These are phyloP conservation scores for Elaeis oleifera DNA, from an alignment of 202 grass and related monocot species.

Conservation along the genomic window DNA sequence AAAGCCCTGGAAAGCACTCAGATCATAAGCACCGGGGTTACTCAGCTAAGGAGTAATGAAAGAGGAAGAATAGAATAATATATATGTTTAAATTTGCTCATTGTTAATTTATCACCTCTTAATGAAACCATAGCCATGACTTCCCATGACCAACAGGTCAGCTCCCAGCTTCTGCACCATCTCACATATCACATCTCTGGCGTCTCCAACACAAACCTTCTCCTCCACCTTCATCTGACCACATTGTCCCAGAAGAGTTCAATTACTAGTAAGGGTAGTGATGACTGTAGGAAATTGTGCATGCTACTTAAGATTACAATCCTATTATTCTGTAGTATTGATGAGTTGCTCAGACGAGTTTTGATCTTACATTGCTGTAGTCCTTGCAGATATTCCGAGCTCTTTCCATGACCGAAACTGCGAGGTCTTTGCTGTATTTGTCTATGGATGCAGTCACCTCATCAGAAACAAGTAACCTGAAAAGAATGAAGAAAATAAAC, in stretches of 20 bases:
- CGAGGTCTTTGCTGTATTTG: constrained; percentile 21
- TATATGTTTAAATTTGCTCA: too few relatives aligned
- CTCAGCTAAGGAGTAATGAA: too few relatives aligned
- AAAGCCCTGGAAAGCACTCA: constrained; percentile 32
- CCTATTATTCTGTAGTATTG: too few relatives aligned
- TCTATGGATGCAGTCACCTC: constrained; percentile 16
- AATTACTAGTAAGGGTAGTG: too few relatives aligned
- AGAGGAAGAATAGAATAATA: too few relatives aligned
- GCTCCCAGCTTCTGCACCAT: too few relatives aligned
- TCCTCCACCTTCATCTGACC: constrained; percentile 36
- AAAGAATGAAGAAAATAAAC: background rate
- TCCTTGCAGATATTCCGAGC: constrained; percentile 29
- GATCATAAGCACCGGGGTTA: background rate
- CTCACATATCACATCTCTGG: too few relatives aligned
- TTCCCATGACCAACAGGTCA: background rate
- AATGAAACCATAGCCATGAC: constrained; percentile 46
- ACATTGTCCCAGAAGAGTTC: too few relatives aligned
- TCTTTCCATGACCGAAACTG: constrained; percentile 22
- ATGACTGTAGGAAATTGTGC: too few relatives aligned
- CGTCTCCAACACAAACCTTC: constrained; percentile 13
- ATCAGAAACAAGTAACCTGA: constrained; percentile 10
- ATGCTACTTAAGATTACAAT: too few relatives aligned
- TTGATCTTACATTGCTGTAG: constrained; percentile 7
- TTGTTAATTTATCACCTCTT: constrained; percentile 25
- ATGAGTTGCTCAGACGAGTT: background rate